Conservation (phyloP, 441 rosid genomes). For the Dalechampia spathulata region DNA sequence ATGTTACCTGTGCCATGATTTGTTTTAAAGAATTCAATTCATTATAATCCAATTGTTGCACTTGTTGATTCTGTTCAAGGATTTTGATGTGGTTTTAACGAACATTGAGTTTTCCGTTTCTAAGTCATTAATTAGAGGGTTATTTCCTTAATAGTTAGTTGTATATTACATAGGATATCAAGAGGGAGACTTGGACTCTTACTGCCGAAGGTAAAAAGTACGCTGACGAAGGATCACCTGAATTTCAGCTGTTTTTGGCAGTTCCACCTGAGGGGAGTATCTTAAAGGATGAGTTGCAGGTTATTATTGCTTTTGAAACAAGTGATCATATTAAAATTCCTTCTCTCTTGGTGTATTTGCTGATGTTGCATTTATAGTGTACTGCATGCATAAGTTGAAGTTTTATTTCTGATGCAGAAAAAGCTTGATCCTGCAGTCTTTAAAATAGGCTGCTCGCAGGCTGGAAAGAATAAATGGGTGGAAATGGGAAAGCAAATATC, state of each 20-base stretch:
- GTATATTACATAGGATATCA: conserved; percentile 42
- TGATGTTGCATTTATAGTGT: too few relatives aligned
- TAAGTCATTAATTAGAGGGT: too few relatives aligned
- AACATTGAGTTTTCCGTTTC: too few relatives aligned
- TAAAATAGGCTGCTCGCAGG: conserved; percentile 72
- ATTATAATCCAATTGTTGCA: too few relatives aligned
- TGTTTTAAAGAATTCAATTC: too few relatives aligned
- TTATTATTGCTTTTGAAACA: neutral
- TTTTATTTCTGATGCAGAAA: conserved; percentile 42
- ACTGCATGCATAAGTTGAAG: too few relatives aligned
- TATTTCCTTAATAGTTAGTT: too few relatives aligned
- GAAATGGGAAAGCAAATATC: conserved; percentile 79
- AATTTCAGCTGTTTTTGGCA: conserved; percentile 67
- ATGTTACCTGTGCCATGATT: too few relatives aligned
- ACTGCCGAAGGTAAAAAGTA: conserved; percentile 81
- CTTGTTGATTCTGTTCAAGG: too few relatives aligned
- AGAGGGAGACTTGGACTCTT: conserved; percentile 61
- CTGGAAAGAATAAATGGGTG: conserved; percentile 84
- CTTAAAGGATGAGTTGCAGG: conserved; percentile 71
- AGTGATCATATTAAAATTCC: too few relatives aligned
- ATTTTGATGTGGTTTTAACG: too few relatives aligned
- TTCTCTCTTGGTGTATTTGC: too few relatives aligned
- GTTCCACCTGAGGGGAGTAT: conserved; percentile 70
- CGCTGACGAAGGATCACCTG: conserved; percentile 72
- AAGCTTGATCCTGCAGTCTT: conserved; percentile 53